Evolutionary conservation across 495 filamentous ascomycete species (phyloP).

Genomic region (Xylaria flabelliformis): DNA sequence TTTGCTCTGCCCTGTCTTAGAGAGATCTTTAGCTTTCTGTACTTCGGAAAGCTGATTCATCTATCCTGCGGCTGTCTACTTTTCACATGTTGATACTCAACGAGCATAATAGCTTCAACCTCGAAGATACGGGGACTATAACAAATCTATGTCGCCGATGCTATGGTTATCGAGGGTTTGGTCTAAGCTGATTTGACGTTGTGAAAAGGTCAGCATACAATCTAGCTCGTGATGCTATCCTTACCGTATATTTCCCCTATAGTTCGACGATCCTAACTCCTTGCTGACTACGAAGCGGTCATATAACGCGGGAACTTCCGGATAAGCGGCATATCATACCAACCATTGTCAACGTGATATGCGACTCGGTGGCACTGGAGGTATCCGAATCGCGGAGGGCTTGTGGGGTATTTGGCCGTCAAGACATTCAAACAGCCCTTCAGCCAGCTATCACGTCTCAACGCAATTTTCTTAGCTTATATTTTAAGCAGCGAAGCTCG

Average conservation of each 20-base stretch:
- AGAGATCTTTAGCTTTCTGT: background rate
- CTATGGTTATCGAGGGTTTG: background rate
- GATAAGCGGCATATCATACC: background rate
- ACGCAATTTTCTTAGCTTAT: background rate
- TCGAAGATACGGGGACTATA: background rate
- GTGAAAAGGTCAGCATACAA: background rate
- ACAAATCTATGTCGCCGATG: background rate
- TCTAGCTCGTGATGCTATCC: background rate
- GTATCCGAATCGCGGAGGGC: constrained; percentile 3
- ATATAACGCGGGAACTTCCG: background rate
- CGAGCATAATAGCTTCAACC: background rate
- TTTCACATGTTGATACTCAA: background rate
- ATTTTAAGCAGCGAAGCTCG: constrained; percentile 11
- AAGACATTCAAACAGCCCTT: background rate
- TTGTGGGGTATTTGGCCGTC: background rate
- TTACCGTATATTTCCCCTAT: background rate
- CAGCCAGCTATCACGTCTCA: background rate
- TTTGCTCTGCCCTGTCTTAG: background rate
- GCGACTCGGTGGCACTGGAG: background rate
- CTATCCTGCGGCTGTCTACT: background rate
- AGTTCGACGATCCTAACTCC: background rate
- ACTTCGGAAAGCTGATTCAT: background rate
- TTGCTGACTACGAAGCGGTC: background rate
- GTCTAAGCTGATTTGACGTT: background rate
- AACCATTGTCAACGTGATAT: background rate